Evolutionary conservation across 1,284 basidiomycete species (phyloP).

Genomic region (Ustilago hordei): DNA sequence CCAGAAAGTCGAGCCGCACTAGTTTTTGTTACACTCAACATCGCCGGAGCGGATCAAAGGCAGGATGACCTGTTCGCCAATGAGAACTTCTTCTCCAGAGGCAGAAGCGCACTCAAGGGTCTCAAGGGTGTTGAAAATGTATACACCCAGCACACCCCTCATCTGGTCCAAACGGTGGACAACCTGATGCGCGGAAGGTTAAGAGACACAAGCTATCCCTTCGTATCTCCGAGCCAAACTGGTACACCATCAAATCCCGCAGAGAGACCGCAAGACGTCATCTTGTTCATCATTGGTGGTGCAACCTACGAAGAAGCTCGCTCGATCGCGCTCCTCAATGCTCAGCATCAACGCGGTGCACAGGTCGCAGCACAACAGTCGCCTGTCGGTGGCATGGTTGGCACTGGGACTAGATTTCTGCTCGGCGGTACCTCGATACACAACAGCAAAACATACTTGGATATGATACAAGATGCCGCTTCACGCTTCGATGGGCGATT

Average conservation of each 20-base stretch:
- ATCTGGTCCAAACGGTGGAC: constrained; percentile 91
- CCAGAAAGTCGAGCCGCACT: constrained; percentile 86
- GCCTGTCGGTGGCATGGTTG: constrained; percentile 30
- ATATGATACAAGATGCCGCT: constrained; percentile 65
- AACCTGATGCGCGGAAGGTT: constrained; percentile 86
- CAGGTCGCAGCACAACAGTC: constrained; percentile 20
- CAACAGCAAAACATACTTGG: constrained; percentile 60
- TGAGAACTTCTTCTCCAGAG: constrained; percentile 92
- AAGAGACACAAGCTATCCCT: constrained; percentile 90
- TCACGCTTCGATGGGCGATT: constrained; percentile 54
- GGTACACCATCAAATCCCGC: constrained; percentile 4
- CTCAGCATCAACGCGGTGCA: constrained; percentile 40
- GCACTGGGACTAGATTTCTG: constrained; percentile 58
- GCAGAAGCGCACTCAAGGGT: constrained; percentile 93
- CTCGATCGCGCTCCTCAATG: constrained; percentile 61
- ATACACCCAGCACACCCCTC: constrained; percentile 96
- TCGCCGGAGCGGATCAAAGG: constrained; percentile 93
- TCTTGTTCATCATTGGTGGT: constrained; percentile 68
- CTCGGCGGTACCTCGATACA: constrained; percentile 66
- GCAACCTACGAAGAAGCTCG: constrained; percentile 68
- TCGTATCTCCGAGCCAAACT: constrained; percentile 25
- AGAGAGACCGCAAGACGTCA: constrained; percentile 64
- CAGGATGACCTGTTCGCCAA: constrained; percentile 98
- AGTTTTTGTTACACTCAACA: constrained; percentile 91
- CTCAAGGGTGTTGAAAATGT: constrained; percentile 99